A percentile compares a stretch with the other conserved stretches of the same genome.
phyloP scores from a whole-genome alignment of 306 rosid genomes.

The Ammopiptanthus mongolicus region DNA sequence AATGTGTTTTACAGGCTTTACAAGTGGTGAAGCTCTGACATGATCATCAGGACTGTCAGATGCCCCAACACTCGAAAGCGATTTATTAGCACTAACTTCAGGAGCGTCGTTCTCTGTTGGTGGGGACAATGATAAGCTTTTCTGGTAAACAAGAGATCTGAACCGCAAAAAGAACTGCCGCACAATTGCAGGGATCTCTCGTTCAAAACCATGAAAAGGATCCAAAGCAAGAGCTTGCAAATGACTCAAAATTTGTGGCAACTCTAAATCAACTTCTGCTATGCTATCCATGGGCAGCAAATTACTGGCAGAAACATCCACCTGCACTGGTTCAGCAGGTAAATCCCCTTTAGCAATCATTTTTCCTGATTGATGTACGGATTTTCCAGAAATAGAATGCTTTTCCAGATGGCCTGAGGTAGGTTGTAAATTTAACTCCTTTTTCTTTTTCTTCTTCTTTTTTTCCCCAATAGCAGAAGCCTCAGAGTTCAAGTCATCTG shows the following conservation, averaged over 20 bases:
- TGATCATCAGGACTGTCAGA: slow-evolving; percentile 42
- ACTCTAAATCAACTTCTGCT: slow-evolving; percentile 34
- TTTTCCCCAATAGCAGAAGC: slow-evolving; percentile 43
- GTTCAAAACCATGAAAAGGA: slow-evolving; percentile 69
- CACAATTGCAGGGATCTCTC: slow-evolving; percentile 44
- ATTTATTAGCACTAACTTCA: slow-evolving; percentile 43
- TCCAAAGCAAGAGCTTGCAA: slow-evolving; percentile 81
- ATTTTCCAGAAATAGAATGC: slow-evolving; percentile 36
- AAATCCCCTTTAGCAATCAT: too few species aligned
- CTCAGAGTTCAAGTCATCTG: slow-evolving; percentile 38
- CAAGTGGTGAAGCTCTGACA: slow-evolving; percentile 38
- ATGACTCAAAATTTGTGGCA: slow-evolving; percentile 62
- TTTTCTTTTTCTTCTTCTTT: slow-evolving; percentile 68
- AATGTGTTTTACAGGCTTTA: slow-evolving; percentile 51
- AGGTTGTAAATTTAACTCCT: slow-evolving; percentile 28
- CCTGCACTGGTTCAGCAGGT: slow-evolving; percentile 34
- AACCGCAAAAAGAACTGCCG: slow-evolving; percentile 66
- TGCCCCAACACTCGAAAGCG: slow-evolving; percentile 26
- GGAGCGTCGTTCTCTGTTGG: slow-evolving; percentile 52
- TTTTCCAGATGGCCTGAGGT: slow-evolving; percentile 39
- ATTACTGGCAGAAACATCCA: slow-evolving; percentile 25
- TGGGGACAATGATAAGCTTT: slow-evolving; percentile 61
- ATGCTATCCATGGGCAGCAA: slow-evolving; percentile 18
- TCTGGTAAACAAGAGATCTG: slow-evolving; percentile 79
- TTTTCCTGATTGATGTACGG: slow-evolving; percentile 23